Conservation (phyloP, 148 eudicot genomes). For the Bassia scoparia region DNA sequence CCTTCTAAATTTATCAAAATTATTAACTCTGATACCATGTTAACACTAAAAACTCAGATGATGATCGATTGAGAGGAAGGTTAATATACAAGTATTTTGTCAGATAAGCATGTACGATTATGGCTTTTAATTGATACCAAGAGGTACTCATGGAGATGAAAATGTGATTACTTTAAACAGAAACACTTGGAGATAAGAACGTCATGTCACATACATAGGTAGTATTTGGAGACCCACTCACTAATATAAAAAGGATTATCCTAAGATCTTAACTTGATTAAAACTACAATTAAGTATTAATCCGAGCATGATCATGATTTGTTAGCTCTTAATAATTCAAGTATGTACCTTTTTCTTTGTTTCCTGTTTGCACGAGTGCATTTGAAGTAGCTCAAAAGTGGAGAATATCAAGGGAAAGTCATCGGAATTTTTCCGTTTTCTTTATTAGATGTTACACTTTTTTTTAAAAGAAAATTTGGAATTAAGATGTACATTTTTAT, state of each 20-base stretch:
- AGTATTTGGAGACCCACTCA: constrained; percentile 16
- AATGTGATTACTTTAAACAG: not conserved
- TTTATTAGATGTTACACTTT: too few relatives aligned
- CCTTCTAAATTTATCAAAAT: too few relatives aligned
- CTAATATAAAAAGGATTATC: constrained; percentile 33
- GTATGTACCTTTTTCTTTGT: constrained; percentile 4
- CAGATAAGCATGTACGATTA: too few relatives aligned
- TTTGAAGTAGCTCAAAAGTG: constrained; percentile 15
- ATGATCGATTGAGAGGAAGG: too few relatives aligned
- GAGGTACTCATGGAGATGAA: not conserved
- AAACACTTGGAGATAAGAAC: not conserved
- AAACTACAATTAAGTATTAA: not conserved
- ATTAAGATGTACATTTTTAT: too few relatives aligned
- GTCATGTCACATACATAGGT: constrained; percentile 5
- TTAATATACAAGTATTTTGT: too few relatives aligned
- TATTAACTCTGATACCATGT: too few relatives aligned
- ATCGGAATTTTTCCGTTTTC: too few relatives aligned
- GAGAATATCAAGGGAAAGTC: not conserved
- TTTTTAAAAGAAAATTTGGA: too few relatives aligned
- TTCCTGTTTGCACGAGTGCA: constrained; percentile 37
- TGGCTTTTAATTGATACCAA: not conserved
- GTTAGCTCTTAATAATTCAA: not conserved
- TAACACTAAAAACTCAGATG: too few relatives aligned
- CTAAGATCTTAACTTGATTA: constrained; percentile 28
- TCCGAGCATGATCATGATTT: constrained; percentile 17